Evolutionary conservation across 257 asterid species (phyloP).

Genomic region (Rehmannia glutinosa): DNA sequence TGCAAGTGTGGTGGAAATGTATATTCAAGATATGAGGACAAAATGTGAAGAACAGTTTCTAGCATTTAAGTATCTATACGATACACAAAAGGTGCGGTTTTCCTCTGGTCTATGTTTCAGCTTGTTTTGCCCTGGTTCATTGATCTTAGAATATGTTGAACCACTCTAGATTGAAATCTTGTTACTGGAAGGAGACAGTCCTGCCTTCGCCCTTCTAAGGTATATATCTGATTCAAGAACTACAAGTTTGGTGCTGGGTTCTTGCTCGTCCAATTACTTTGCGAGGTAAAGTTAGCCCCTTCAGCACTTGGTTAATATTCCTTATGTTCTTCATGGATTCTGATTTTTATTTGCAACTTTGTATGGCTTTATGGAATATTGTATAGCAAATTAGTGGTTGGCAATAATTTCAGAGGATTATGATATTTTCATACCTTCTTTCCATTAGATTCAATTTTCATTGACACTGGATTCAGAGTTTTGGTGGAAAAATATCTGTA

Average conservation of each 20-base stretch:
- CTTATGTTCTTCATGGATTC: neutral
- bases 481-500: neutral
- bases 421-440: neutral
- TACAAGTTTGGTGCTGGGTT: slow-evolving; percentile 66
- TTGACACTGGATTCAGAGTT: neutral
- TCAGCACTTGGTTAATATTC: neutral
- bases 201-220: slow-evolving; percentile 59
- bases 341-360: neutral
- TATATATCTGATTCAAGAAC: slow-evolving; percentile 50
- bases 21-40: slow-evolving; percentile 51
- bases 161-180: slow-evolving; percentile 51
- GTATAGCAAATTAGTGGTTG: neutral
- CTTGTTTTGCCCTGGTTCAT: slow-evolving; percentile 10
- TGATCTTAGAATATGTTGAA: slow-evolving; percentile 18
- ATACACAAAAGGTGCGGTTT: slow-evolving; percentile 38
- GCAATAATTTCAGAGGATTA: neutral
- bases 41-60: slow-evolving; percentile 50
- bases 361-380: neutral
- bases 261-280: slow-evolving; percentile 50
- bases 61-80: slow-evolving; percentile 39
- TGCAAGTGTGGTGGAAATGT: slow-evolving; percentile 48
- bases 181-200: slow-evolving; percentile 76
- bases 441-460: neutral
- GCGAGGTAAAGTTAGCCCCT: slow-evolving; percentile 40
- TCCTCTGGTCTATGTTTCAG: neutral